Percentiles rank a stretch among this genome's conserved stretches.
Evolutionary conservation across 108 stramenopile genomes (phyloP).

Genomic region (Nannochloropsis salina): DNA sequence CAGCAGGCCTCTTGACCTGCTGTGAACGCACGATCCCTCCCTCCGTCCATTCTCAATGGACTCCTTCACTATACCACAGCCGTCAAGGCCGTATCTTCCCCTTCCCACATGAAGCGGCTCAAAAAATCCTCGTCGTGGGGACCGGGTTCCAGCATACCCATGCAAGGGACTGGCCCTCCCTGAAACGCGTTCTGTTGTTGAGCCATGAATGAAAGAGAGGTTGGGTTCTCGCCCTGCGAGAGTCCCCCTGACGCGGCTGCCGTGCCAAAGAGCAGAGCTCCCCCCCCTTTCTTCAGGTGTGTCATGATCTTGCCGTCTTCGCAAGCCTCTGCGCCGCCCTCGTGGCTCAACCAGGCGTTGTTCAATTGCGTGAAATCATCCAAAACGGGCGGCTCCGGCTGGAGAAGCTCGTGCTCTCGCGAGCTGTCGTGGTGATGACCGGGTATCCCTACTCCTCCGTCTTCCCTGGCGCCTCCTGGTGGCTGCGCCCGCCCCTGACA

Average conservation of each 20-base stretch:
- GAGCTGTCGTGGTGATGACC: not conserved
- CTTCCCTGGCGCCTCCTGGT: not conserved
- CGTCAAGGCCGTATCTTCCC: not conserved
- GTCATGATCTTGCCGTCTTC: not conserved
- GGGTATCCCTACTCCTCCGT: too few relatives aligned
- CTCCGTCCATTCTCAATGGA: not conserved
- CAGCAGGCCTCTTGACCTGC: too few relatives aligned
- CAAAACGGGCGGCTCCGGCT: not conserved
- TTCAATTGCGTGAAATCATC: not conserved
- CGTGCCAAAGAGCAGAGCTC: not conserved
- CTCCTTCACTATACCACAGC: not conserved
- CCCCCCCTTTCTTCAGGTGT: not conserved
- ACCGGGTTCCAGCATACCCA: not conserved
- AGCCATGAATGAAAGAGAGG: not conserved
- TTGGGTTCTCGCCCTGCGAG: not conserved
- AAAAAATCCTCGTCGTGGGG: not conserved
- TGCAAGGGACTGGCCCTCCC: not conserved
- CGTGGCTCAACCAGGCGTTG: not conserved
- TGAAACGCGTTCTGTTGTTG: not conserved
- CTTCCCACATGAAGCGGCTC: conserved; percentile 17
- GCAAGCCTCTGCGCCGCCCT: not conserved
- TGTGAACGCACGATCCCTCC: too few relatives aligned
- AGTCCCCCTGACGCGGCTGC: not conserved
- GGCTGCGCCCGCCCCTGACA: not conserved
- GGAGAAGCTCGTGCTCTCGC: not conserved